Conservation (phyloP, 225 moss, liverwort and hornwort species). For the Rhytidiadelphus loreus region DNA sequence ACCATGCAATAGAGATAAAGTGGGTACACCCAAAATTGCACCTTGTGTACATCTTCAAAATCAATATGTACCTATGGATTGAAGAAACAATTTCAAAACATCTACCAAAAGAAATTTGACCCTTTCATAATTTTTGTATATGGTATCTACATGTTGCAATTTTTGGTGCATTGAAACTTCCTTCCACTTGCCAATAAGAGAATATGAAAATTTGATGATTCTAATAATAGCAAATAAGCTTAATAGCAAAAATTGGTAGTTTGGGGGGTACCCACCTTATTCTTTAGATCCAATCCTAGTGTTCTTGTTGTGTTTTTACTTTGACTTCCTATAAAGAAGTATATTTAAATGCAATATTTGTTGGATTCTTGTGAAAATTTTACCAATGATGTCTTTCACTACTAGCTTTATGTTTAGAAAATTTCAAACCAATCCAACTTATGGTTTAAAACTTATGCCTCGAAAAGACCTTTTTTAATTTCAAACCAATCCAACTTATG, state of each 20-base stretch:
- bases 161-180: neutral
- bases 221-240: neutral
- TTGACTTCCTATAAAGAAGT: neutral
- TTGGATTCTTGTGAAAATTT: too few relatives aligned
- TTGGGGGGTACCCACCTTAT: fast-evolving
- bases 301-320: neutral
- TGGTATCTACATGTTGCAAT: neutral
- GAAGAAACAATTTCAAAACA: too few relatives aligned
- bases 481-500: too few relatives aligned
- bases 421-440: too few relatives aligned
- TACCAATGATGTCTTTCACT: too few relatives aligned
- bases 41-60: neutral
- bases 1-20: neutral
- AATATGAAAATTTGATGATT: neutral
- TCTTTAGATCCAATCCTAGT: neutral
- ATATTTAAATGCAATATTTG: neutral
- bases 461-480: too few relatives aligned
- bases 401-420: too few relatives aligned
- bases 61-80: too few relatives aligned
- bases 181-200: neutral
- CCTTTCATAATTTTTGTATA: neutral
- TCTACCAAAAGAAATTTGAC: neutral
- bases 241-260: neutral
- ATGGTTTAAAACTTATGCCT: too few relatives aligned
- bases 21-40: too few relatives aligned